Evolutionary conservation across 805 yeast genomes (phyloP).

Genomic region (Suhomyces kilbournensis): DNA sequence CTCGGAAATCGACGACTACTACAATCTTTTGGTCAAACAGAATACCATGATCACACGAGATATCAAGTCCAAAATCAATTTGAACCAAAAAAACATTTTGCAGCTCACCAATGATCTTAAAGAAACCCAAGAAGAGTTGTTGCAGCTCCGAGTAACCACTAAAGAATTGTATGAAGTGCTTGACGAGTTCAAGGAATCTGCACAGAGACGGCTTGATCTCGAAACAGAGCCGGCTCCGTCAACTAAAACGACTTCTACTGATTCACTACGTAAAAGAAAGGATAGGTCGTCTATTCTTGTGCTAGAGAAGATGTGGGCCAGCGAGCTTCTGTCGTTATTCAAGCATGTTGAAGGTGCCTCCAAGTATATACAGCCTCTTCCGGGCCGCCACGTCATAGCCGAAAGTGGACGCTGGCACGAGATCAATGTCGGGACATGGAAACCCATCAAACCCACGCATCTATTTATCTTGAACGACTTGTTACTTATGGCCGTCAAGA

Average conservation of each 20-base stretch:
- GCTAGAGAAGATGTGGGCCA: slow-evolving; percentile 79
- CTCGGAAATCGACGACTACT: slow-evolving; percentile 66
- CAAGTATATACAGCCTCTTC: slow-evolving; percentile 66
- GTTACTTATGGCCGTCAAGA: slow-evolving; percentile 68
- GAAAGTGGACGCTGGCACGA: slow-evolving; percentile 87
- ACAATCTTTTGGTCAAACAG: slow-evolving; percentile 49
- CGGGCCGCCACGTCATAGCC: slow-evolving; percentile 76
- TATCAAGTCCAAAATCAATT: slow-evolving; percentile 55
- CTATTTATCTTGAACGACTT: slow-evolving; percentile 76
- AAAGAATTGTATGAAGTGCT: slow-evolving; percentile 59
- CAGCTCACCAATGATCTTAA: slow-evolving; percentile 59
- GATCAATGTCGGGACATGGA: slow-evolving; percentile 80
- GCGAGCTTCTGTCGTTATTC: slow-evolving; percentile 64
- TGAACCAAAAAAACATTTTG: slow-evolving; percentile 60
- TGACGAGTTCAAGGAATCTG: slow-evolving; percentile 56
- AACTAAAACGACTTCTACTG: not conserved
- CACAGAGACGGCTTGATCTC: slow-evolving; percentile 51
- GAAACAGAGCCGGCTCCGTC: slow-evolving; percentile 32
- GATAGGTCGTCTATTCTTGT: slow-evolving; percentile 71
- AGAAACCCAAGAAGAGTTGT: slow-evolving; percentile 62
- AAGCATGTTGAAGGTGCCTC: slow-evolving; percentile 91
- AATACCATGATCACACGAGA: slow-evolving; percentile 52
- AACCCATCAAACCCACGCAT: slow-evolving; percentile 72
- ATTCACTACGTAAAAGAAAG: slow-evolving; percentile 22
- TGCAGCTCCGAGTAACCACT: slow-evolving; percentile 57